Conservation (phyloP, 2,329 filamentous ascomycete species). For the Pyricularia pennisetigena region DNA sequence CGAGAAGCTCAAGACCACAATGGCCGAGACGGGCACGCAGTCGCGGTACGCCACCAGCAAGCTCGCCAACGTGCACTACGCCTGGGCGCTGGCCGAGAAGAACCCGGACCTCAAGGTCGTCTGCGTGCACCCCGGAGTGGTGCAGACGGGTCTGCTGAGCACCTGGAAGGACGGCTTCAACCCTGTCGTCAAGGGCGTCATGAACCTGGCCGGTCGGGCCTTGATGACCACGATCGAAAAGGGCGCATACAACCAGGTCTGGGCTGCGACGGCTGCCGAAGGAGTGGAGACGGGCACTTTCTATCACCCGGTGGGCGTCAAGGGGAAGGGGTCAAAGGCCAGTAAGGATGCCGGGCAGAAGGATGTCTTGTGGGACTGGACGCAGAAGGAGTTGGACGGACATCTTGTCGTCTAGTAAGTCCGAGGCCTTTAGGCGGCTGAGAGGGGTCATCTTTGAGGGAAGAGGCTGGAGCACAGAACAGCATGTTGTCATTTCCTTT, state of each 20-base stretch:
- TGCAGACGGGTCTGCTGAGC: conserved; percentile 12
- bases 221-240: conserved; percentile 16
- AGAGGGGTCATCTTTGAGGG: background rate
- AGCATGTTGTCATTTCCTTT: background rate
- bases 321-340: conserved; percentile 8
- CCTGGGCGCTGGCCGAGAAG: conserved; percentile 16
- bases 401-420: background rate
- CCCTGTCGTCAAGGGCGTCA: background rate
- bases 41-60: conserved; percentile 23
- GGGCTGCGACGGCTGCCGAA: conserved; percentile 23
- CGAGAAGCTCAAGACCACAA: background rate
- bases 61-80: conserved; percentile 21
- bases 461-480: background rate
- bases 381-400: conserved; percentile 15
- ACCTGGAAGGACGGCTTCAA: background rate
- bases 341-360: conserved; percentile 15
- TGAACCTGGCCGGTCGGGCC: background rate
- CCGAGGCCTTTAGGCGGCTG: rapidly evolving
- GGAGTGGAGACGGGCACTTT: conserved; percentile 21
- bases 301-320: conserved; percentile 22
- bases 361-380: conserved; percentile 21
- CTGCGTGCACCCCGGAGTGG: conserved; percentile 19
- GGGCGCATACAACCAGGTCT: conserved; percentile 25
- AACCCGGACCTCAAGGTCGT: conserved; percentile 16
- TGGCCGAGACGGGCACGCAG: conserved; percentile 6